Conservation (phyloP, 805 yeast genomes). For the Blastobotrys robertii region DNA sequence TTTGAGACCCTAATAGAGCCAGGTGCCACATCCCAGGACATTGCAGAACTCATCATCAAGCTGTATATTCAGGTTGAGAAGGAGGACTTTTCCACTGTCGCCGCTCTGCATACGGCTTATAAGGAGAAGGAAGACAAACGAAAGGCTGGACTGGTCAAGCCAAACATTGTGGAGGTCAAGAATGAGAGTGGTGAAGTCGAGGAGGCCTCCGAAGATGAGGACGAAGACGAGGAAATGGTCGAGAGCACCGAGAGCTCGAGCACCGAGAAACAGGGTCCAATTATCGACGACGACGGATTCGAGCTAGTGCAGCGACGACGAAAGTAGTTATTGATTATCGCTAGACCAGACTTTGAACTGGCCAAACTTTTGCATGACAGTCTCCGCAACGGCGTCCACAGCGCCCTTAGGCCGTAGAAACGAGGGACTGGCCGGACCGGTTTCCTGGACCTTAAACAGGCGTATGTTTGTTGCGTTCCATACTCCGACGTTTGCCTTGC, state of each 20-base stretch:
- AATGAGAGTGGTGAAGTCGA: conserved; percentile 38
- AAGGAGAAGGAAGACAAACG: conserved; percentile 39
- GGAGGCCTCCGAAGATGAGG: conserved; percentile 37
- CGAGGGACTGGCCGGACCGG: conserved; percentile 33
- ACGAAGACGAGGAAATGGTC: conserved; percentile 32
- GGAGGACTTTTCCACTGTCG: conserved; percentile 46
- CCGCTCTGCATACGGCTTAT: conserved; percentile 51
- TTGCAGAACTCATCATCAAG: conserved; percentile 57
- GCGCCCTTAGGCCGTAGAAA: conserved; percentile 33
- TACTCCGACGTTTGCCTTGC: conserved; percentile 29
- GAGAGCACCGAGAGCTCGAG: conserved; percentile 22
- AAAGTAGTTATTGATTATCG: neutral
- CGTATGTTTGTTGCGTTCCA: conserved; percentile 44
- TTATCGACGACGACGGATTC: conserved; percentile 91
- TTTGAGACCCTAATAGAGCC: conserved; percentile 85
- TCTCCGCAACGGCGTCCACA: conserved; percentile 40
- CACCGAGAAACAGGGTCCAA: conserved; percentile 39
- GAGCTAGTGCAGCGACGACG: conserved; percentile 66
- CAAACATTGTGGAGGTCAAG: conserved; percentile 41
- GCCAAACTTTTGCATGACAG: conserved; percentile 37
- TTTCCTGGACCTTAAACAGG: conserved; percentile 40
- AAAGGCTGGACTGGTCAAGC: conserved; percentile 21
- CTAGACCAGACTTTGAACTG: conserved; percentile 3
- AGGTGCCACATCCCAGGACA: conserved; percentile 60
- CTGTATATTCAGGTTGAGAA: conserved; percentile 55